Conservation (phyloP, 768 basidiomycete genomes). For the Boletus sp. region DNA sequence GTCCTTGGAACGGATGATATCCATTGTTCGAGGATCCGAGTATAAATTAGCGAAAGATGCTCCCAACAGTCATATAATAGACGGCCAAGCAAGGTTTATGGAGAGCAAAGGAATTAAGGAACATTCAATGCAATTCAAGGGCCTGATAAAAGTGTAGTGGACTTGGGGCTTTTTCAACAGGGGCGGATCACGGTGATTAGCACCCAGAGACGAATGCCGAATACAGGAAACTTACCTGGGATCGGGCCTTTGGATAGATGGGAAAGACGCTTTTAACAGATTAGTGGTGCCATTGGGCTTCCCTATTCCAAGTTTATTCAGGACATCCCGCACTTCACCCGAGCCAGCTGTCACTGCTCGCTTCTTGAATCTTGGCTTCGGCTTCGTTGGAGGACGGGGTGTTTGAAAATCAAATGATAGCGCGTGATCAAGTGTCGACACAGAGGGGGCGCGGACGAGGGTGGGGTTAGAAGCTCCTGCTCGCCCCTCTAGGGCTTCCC, state of each 20-base stretch:
- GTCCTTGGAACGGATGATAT: slow-evolving; percentile 11
- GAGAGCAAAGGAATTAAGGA: slow-evolving; percentile 8
- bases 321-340: slow-evolving; percentile 75
- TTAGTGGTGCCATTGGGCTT: slow-evolving; percentile 58
- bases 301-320: slow-evolving; percentile 81
- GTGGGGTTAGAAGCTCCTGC: slow-evolving; percentile 79
- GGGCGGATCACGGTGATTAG: slow-evolving; percentile 6
- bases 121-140: slow-evolving; percentile 12
- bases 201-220: not conserved
- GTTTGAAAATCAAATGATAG: slow-evolving; percentile 44
- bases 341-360: slow-evolving; percentile 48
- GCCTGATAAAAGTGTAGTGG: slow-evolving; percentile 10
- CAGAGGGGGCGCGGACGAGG: slow-evolving; percentile 62
- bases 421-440: slow-evolving; percentile 73
- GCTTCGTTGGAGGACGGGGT: slow-evolving; percentile 45
- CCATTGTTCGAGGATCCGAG: slow-evolving; percentile 13
- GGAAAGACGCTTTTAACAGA: slow-evolving; percentile 71
- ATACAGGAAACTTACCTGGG: slow-evolving; percentile 33
- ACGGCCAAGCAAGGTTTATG: not conserved
- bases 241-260: slow-evolving; percentile 46
- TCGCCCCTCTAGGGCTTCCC: slow-evolving; percentile 86
- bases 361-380: slow-evolving; percentile 56
- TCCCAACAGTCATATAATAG: slow-evolving; percentile 10
- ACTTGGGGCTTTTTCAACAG: slow-evolving; percentile 13
- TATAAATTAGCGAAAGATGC: slow-evolving; percentile 23